These are phyloP conservation scores for Aspergillus felis DNA, from an alignment of 2,329 filamentous ascomycete genomes.

Conservation along the genomic window DNA sequence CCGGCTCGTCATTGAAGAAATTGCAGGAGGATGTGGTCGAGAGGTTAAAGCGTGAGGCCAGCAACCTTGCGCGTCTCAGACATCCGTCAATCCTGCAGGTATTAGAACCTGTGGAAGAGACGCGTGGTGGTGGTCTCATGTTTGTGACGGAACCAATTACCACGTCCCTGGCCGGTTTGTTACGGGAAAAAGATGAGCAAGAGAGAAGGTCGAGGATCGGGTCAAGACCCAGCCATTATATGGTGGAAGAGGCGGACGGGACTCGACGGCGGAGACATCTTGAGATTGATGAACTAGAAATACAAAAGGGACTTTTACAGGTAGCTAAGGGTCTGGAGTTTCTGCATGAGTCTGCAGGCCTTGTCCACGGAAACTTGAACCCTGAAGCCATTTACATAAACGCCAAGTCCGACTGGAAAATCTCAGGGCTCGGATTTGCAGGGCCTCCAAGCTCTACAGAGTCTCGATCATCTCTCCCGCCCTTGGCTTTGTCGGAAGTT, in stretches of 20 bases:
- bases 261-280: slow-evolving; percentile 71
- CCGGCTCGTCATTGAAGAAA: slow-evolving; percentile 68
- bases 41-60: slow-evolving; percentile 84
- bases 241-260: slow-evolving; percentile 74
- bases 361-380: slow-evolving; percentile 92
- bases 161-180: slow-evolving; percentile 74
- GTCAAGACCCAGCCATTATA: slow-evolving; percentile 71
- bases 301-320: slow-evolving; percentile 92
- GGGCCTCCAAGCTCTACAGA: slow-evolving; percentile 73
- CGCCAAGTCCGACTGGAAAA: slow-evolving; percentile 97
- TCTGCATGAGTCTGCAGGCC: slow-evolving; percentile 85
- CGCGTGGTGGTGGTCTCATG: slow-evolving; percentile 82
- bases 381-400: slow-evolving; percentile 93
- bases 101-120: slow-evolving; percentile 93
- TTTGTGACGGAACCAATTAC: slow-evolving; percentile 93
- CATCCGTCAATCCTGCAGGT: slow-evolving; percentile 92
- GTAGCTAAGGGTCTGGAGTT: slow-evolving; percentile 93
- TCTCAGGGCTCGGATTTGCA: slow-evolving; percentile 88
- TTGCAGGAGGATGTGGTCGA: slow-evolving; percentile 87
- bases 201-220: slow-evolving; percentile 66
- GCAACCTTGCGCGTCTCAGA: slow-evolving; percentile 77
- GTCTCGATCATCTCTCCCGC: slow-evolving; percentile 69
- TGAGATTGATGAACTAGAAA: slow-evolving; percentile 94
- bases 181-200: slow-evolving; percentile 86
- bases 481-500: slow-evolving; percentile 77